Evolutionary conservation across 129 eudicot species (phyloP), one percentile per base, ranked within the genome.

Genomic region (sunflower (Helianthus annuus)): DNA sequence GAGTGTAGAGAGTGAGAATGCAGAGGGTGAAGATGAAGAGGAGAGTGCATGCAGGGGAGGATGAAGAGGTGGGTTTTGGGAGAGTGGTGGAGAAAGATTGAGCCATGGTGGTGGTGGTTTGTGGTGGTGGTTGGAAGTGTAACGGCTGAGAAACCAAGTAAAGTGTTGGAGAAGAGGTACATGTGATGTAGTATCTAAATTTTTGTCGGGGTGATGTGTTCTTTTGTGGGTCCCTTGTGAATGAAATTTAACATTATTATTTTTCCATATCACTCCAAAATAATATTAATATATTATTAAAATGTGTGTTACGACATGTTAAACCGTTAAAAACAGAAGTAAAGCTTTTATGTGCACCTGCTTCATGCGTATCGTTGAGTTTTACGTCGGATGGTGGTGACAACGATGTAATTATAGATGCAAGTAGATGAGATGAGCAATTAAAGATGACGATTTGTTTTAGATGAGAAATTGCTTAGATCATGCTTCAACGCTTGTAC

Each of bases 31-130:
- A 58, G 76, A 86, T 32, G 85, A 76, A 58, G 76, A 84, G 10
- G 81, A 82, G 57, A 19, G 85, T 81, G 84, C 81, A 80, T 77
- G 87, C 71, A 40, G 79, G 83, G 39, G 66, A 63, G 16, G 72
- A 7, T 48, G 73, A 15, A 17, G 69, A 34, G 32, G 78, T 58
- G 48, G 70, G 54, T 59, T 67, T 79, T 6, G 66, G 57, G 27
- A 46, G 48, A 7, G 59, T 53, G 38, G 73, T 64, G 61, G 11
- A 22, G 64, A 39, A 56, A 39, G 72, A 44, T 11, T 45, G 80
- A 16, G 84, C 76, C 79, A 73, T 73, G 36, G 36, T 19, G 7
- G 54, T 11, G 22, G n/a, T 6, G 48, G 1, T 34, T 7, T 46
- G 44, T 7, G 70, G 27, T 10, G 70, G 61, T 13, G 53, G n/a